Evolutionary conservation across 2,329 filamentous ascomycete species (phyloP).

Genomic region (Aspergillus proliferans): DNA sequence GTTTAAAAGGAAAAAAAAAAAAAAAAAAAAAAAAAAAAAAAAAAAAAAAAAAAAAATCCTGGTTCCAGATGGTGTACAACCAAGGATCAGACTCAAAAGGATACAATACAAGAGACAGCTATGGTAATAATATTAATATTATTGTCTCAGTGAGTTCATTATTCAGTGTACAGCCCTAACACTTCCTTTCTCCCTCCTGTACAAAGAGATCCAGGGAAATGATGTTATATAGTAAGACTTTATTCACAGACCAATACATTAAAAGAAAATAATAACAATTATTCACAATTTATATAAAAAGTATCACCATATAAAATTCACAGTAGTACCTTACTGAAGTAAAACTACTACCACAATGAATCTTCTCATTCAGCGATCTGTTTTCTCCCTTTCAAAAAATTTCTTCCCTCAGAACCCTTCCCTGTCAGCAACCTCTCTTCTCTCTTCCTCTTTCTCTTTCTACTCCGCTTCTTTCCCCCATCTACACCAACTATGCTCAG

Average conservation of each 20-base stretch:
- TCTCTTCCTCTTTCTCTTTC: not conserved
- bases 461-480: not conserved
- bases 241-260: too few relatives aligned
- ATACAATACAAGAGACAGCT: not conserved
- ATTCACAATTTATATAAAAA: too few relatives aligned
- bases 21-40: too few relatives aligned
- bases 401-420: not conserved
- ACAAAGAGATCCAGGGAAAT: not conserved
- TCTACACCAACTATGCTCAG: slow-evolving; percentile 5
- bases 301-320: too few relatives aligned
- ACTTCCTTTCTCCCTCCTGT: slow-evolving; percentile 3
- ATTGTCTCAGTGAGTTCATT: slow-evolving; percentile 1
- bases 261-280: too few relatives aligned
- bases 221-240: too few relatives aligned
- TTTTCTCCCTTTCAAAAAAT: not conserved
- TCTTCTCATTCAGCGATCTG: not conserved
- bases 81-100: not conserved
- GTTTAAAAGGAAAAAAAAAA: too few relatives aligned
- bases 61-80: too few relatives aligned
- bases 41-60: too few relatives aligned
- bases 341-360: too few relatives aligned
- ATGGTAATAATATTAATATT: not conserved
- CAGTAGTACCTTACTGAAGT: too few relatives aligned
- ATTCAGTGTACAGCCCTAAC: too few relatives aligned
- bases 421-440: not conserved